A percentile compares a stretch with the other conserved stretches of the same genome.
Conservation (phyloP, 140 eudicot genomes). For the Stevia rebaudiana region DNA sequence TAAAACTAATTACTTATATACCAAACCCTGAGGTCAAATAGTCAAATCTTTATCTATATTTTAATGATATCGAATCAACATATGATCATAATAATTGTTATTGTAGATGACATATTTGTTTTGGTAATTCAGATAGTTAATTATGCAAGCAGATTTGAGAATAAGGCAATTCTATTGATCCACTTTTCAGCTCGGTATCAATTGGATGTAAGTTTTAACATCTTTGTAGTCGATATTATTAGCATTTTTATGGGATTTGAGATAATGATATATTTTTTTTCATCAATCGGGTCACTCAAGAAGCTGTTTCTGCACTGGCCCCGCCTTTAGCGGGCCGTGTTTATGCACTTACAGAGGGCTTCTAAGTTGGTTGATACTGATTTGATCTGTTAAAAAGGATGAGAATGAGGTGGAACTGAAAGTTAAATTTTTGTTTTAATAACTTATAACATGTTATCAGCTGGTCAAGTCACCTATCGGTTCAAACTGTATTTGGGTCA, state of each 20-base stretch:
- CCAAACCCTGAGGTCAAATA: conserved; percentile 88
- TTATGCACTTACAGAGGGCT: conserved; percentile 79
- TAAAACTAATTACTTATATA: too few species aligned
- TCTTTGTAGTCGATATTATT: not conserved
- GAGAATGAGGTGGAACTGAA: not conserved
- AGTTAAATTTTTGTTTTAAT: not conserved
- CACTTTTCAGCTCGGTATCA: conserved; percentile 97
- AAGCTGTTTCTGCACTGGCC: conserved; percentile 57
- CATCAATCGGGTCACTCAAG: conserved; percentile 61
- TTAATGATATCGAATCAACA: not conserved
- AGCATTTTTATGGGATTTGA: not conserved
- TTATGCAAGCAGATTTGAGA: conserved; percentile 61
- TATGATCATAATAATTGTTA: not conserved
- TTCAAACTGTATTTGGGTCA: too few species aligned
- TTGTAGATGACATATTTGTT: conserved; percentile 6
- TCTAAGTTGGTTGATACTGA: conserved; percentile 29
- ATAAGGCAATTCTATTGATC: conserved; percentile 88
- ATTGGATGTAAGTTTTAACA: conserved; percentile 51
- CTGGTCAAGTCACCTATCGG: too few species aligned
- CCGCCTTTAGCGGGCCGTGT: conserved; percentile 82
- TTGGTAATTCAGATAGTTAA: conserved; percentile 50
- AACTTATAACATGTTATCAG: too few species aligned
- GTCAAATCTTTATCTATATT: conserved; percentile 24
- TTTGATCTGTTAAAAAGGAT: not conserved
- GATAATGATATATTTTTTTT: not conserved